phyloP scores from a whole-genome alignment of 2,329 filamentous ascomycete species.

The Curvularia hawaiiensis region DNA sequence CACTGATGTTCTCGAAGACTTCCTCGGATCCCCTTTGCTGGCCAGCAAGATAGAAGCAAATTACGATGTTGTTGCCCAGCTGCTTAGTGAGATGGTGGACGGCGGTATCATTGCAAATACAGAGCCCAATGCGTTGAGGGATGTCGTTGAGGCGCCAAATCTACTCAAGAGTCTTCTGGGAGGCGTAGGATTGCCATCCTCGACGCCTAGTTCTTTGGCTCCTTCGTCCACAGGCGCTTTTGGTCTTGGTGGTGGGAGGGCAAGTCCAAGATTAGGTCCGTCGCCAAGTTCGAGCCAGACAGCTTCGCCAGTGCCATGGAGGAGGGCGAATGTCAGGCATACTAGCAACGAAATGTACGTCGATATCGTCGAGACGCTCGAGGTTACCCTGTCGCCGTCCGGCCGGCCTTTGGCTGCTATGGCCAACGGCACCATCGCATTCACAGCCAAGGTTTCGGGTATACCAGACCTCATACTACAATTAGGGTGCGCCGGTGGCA shows the following conservation, averaged over 20 bases:
- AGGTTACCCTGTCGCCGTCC: constrained; percentile 87
- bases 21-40: constrained; percentile 84
- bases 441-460: constrained; percentile 93
- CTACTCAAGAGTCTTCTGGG: constrained; percentile 88
- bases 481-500: constrained; percentile 73
- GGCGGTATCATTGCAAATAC: constrained; percentile 87
- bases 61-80: constrained; percentile 92
- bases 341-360: constrained; percentile 98
- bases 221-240: constrained; percentile 21
- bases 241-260: constrained; percentile 20
- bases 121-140: constrained; percentile 88
- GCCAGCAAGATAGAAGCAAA: constrained; percentile 84
- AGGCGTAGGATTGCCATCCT: constrained; percentile 77
- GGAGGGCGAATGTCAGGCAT: constrained; percentile 88
- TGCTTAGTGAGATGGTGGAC: constrained; percentile 96
- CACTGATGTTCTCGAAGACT: constrained; percentile 91
- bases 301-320: constrained; percentile 75
- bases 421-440: constrained; percentile 89
- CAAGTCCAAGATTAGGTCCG: constrained; percentile 31
- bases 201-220: constrained; percentile 39
- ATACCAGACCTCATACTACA: constrained; percentile 87
- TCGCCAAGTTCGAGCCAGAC: constrained; percentile 35
- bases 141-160: constrained; percentile 89
- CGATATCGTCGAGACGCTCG: constrained; percentile 88
- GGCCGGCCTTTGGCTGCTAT: constrained; percentile 85